Conservation (phyloP, 139 green algal species). For the Chara braunii region DNA sequence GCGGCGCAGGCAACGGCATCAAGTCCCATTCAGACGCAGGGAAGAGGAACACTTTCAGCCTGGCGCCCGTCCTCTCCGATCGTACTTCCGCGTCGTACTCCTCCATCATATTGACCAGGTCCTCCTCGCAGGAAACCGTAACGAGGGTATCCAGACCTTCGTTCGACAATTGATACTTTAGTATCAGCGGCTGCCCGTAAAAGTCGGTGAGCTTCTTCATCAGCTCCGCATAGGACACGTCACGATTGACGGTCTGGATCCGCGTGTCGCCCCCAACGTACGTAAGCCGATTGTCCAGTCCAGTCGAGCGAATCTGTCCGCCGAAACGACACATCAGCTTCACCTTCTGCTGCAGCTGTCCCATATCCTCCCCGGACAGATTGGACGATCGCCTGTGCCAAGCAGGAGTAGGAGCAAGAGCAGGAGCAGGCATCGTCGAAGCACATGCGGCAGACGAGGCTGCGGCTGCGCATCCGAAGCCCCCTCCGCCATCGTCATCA, state of each 20-base stretch:
- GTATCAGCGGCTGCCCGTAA: constrained; percentile 7
- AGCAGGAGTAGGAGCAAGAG: too few relatives aligned
- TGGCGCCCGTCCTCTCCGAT: background rate
- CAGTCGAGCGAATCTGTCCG: background rate
- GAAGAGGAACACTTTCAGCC: constrained; percentile 4
- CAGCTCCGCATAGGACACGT: constrained; percentile 21
- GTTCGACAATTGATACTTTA: constrained; percentile 33
- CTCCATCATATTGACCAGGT: constrained; percentile 38
- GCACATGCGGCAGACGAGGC: too few relatives aligned
- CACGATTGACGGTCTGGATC: background rate
- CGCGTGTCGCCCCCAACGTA: constrained; percentile 37
- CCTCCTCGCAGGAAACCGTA: constrained; percentile 19
- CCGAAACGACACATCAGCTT: constrained; percentile 31
- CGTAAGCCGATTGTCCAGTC: background rate
- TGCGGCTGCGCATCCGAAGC: too few relatives aligned
- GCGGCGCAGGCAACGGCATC: too few relatives aligned
- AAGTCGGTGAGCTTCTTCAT: constrained; percentile 22
- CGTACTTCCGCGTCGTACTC: constrained; percentile 23
- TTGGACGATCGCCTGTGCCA: too few relatives aligned
- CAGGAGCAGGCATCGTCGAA: too few relatives aligned
- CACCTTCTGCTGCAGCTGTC: too few relatives aligned
- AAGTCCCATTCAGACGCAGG: too few relatives aligned
- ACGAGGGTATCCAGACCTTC: constrained; percentile 23
- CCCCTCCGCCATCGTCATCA: too few relatives aligned
- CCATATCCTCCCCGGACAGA: too few relatives aligned